Evolutionary conservation across 495 filamentous ascomycete species (phyloP).

Genomic region (Daldinia vernicosa): DNA sequence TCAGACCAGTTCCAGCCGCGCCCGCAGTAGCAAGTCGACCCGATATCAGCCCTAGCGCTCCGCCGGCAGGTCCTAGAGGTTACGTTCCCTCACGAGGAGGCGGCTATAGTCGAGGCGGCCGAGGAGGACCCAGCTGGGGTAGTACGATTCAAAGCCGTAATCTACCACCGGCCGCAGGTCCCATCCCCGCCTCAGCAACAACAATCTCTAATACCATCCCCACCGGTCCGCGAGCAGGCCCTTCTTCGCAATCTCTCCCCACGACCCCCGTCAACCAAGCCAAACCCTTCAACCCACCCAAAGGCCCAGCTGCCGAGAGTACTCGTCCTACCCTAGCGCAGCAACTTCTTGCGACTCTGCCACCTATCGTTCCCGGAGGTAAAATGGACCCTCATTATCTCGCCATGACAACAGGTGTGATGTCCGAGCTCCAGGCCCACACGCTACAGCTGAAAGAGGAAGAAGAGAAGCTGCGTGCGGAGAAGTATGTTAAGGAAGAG

Average conservation of each 20-base stretch:
- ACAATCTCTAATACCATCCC: constrained; percentile 51
- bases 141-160: constrained; percentile 48
- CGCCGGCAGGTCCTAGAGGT: constrained; percentile 58
- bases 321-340: constrained; percentile 53
- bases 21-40: constrained; percentile 47
- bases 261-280: constrained; percentile 42
- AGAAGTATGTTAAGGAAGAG: constrained; percentile 56
- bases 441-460: constrained; percentile 53
- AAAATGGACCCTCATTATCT: constrained; percentile 51
- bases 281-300: constrained; percentile 61
- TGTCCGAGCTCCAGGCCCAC: constrained; percentile 53
- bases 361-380: constrained; percentile 54
- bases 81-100: constrained; percentile 53
- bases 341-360: constrained; percentile 52
- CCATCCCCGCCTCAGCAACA: constrained; percentile 43
- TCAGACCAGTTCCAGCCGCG: constrained; percentile 44
- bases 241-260: constrained; percentile 40
- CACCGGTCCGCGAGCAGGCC: constrained; percentile 53
- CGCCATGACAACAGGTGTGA: constrained; percentile 47
- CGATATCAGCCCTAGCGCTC: constrained; percentile 51
- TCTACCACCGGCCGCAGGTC: constrained; percentile 44
- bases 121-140: constrained; percentile 51
- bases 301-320: constrained; percentile 54
- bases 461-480: constrained; percentile 56
- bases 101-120: constrained; percentile 50